phyloP scores from a whole-genome alignment of 192 early-diverging fungal genomes.

The Entomortierella chlamydospora region DNA sequence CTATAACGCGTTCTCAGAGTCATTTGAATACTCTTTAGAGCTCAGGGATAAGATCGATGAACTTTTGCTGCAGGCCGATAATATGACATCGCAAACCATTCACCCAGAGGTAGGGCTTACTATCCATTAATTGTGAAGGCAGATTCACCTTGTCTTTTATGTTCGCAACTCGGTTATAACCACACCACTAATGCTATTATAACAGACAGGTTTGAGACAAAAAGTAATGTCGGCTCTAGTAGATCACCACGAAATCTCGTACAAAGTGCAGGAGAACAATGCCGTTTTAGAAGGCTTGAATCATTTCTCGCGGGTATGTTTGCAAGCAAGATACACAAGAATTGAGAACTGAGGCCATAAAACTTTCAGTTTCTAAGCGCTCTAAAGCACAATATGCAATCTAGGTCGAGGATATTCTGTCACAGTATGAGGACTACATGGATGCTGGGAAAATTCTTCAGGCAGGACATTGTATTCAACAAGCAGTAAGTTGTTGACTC shows the following conservation, averaged over 20 bases:
- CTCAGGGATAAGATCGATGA: constrained; percentile 44
- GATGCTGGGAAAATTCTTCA: constrained; percentile 42
- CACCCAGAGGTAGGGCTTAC: constrained; percentile 23
- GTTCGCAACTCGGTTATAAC: background rate
- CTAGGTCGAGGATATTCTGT: constrained; percentile 36
- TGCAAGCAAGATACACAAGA: too few relatives aligned
- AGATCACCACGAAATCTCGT: constrained; percentile 37
- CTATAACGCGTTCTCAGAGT: constrained; percentile 40
- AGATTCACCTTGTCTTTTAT: background rate
- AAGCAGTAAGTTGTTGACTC: constrained; percentile 43
- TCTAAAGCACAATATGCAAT: background rate
- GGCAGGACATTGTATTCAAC: constrained; percentile 51
- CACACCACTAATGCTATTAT: background rate
- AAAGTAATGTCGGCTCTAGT: constrained; percentile 40
- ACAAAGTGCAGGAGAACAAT: constrained; percentile 44
- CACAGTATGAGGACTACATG: constrained; percentile 35
- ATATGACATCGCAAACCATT: constrained; percentile 13
- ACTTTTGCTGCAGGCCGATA: constrained; percentile 20
- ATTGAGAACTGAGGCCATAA: background rate
- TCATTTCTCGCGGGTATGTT: constrained; percentile 32
- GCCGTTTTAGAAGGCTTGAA: constrained; percentile 29
- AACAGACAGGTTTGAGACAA: constrained; percentile 36
- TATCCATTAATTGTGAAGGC: background rate
- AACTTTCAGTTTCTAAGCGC: too few relatives aligned
- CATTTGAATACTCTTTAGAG: constrained; percentile 38